A percentile compares a stretch with the other conserved stretches of the same genome.
Conservation (phyloP, 805 yeast genomes). For the Ogataea allantospora region DNA sequence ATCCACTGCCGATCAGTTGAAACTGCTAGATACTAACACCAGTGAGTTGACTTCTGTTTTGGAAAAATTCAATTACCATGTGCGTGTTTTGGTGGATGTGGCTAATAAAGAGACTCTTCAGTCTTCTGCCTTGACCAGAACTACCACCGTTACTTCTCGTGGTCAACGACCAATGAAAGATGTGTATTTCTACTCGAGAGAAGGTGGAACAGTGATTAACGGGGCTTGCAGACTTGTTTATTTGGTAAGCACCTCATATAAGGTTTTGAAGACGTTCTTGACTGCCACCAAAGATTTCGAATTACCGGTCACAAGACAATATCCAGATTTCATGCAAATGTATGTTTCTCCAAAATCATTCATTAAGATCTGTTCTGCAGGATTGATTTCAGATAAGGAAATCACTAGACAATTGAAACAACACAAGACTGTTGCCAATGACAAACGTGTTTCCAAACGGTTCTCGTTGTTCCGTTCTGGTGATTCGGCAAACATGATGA, state of each 20-base stretch:
- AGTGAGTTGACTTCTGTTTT: slow-evolving; percentile 49
- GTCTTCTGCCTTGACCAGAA: slow-evolving; percentile 14
- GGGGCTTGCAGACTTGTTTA: slow-evolving; percentile 47
- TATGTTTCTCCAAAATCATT: slow-evolving; percentile 60
- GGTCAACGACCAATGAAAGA: slow-evolving; percentile 6
- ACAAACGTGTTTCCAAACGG: slow-evolving; percentile 37
- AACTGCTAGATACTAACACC: slow-evolving; percentile 47
- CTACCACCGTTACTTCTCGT: background rate
- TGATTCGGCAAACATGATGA: slow-evolving; percentile 45
- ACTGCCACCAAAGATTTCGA: slow-evolving; percentile 65
- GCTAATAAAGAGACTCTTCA: slow-evolving; percentile 23
- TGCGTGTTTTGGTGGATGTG: slow-evolving; percentile 53
- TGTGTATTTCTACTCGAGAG: slow-evolving; percentile 55
- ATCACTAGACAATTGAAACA: slow-evolving; percentile 30
- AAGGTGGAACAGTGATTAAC: slow-evolving; percentile 50
- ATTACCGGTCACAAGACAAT: slow-evolving; percentile 55
- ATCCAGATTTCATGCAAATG: slow-evolving; percentile 61
- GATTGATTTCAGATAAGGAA: slow-evolving; percentile 46
- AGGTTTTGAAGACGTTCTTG: slow-evolving; percentile 56
- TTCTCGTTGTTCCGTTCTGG: slow-evolving; percentile 53
- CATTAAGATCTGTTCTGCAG: slow-evolving; percentile 58
- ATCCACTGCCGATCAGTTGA: slow-evolving; percentile 44
- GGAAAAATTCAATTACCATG: slow-evolving; percentile 62
- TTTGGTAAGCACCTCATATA: slow-evolving; percentile 44
- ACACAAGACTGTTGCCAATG: slow-evolving; percentile 14